phyloP scores from a whole-genome alignment of 305 asterid genomes.

The Withania somnifera region DNA sequence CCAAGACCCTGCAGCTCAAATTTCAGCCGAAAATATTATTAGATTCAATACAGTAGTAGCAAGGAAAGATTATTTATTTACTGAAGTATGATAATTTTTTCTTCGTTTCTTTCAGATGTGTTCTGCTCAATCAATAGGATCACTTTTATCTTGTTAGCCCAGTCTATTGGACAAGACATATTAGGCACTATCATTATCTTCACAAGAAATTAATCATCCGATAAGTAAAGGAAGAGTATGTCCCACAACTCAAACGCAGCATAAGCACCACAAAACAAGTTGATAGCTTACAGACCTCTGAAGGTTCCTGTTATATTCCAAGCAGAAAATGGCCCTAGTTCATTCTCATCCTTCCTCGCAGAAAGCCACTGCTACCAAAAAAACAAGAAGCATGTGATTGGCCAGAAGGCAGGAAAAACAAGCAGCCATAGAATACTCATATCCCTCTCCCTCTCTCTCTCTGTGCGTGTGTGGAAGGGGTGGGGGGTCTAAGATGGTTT shows the following conservation, averaged over 20 bases:
- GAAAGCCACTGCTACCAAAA: conserved; percentile 80
- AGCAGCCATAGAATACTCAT: not conserved
- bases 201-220: not conserved
- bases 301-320: conserved; percentile 97
- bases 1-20: conserved; percentile 69
- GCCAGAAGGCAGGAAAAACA: not conserved
- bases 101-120: not conserved
- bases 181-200: not conserved
- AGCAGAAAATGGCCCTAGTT: conserved; percentile 82
- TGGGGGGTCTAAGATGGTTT: not conserved
- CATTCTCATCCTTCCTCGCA: conserved; percentile 62
- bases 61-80: not conserved
- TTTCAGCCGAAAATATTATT: conserved; percentile 2
- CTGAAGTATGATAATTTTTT: not conserved
- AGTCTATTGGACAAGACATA: not conserved
- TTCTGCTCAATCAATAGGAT: not conserved
- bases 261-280: not conserved
- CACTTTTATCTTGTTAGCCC: not conserved
- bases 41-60: not conserved
- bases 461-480: not conserved
- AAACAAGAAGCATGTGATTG: conserved; percentile 1
- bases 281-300: conserved; percentile 52
- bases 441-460: not conserved
- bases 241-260: not conserved
- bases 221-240: not conserved